Percentiles rank a stretch among this genome's conserved stretches.
phyloP scores from a whole-genome alignment of 2,329 filamentous ascomycete genomes.

The Diaporthe helianthi region DNA sequence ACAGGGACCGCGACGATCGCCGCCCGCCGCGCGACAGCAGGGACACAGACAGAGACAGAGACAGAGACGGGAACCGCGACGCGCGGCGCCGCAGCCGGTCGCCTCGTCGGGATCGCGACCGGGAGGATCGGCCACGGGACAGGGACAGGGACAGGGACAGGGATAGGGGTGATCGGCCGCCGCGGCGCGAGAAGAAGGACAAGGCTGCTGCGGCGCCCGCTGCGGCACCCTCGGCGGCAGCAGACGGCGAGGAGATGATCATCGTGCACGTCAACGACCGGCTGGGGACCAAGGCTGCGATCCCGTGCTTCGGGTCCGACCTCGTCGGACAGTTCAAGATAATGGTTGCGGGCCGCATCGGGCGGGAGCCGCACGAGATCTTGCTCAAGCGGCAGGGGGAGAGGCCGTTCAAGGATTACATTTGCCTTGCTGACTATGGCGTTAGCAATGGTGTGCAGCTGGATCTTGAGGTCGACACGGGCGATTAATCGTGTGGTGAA shows the following conservation, averaged over 20 bases:
- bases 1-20: conserved; percentile 26
- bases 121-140: conserved; percentile 36
- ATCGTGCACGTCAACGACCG: conserved; percentile 93
- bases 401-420: conserved; percentile 88
- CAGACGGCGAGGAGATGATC: conserved; percentile 78
- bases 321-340: conserved; percentile 88
- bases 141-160: conserved; percentile 41
- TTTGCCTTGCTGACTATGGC: conserved; percentile 91
- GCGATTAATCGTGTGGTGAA: conserved; percentile 52
- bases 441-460: conserved; percentile 85
- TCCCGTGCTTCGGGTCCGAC: conserved; percentile 87
- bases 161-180: conserved; percentile 24
- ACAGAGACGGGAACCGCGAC: conserved; percentile 32
- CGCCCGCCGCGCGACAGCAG: conserved; percentile 29
- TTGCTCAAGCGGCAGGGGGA: conserved; percentile 91
- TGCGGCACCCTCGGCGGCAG: conserved; percentile 37
- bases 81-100: too few species aligned
- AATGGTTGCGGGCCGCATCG: conserved; percentile 88
- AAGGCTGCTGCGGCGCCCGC: conserved; percentile 40
- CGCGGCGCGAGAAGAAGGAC: conserved; percentile 41
- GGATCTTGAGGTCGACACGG: conserved; percentile 67
- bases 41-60: conserved; percentile 28
- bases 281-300: conserved; percentile 93
- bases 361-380: conserved; percentile 88
- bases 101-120: conserved; percentile 24